phyloP scores from a whole-genome alignment of 1,139 yeast species.

The Kluyveromyces marxianus region DNA sequence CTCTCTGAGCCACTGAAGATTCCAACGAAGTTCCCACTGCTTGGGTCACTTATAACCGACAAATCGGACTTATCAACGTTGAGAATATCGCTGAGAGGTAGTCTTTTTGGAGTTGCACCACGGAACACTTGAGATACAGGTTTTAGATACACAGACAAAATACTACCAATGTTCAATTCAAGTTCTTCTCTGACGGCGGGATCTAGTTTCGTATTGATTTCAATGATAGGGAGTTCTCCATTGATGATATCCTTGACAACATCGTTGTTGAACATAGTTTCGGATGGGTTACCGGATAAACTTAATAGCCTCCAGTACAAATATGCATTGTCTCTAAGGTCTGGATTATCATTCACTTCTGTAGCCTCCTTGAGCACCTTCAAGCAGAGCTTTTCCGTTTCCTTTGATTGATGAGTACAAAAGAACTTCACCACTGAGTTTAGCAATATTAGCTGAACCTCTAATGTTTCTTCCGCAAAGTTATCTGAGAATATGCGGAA shows the following conservation, averaged over 20 bases:
- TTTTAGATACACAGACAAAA: conserved; percentile 78
- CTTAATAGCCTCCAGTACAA: conserved; percentile 81
- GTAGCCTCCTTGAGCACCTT: conserved; percentile 62
- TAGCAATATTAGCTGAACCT: conserved; percentile 66
- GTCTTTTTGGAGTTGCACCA: conserved; percentile 45
- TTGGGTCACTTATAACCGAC: conserved; percentile 9
- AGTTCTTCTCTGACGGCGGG: conserved; percentile 68
- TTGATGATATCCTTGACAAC: conserved; percentile 45
- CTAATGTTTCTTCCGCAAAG: conserved; percentile 43
- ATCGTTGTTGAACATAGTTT: conserved; percentile 14
- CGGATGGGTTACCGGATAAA: conserved; percentile 25
- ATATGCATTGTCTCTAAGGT: conserved; percentile 75
- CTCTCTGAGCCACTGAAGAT: conserved; percentile 6
- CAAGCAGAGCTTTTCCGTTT: conserved; percentile 49
- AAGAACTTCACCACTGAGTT: conserved; percentile 73
- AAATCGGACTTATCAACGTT: conserved; percentile 15
- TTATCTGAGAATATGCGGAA: conserved; percentile 19
- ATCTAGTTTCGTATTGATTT: conserved; percentile 66
- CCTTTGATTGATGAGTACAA: conserved; percentile 46
- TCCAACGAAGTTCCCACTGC: neutral
- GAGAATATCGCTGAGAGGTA: conserved; percentile 61
- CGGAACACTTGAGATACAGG: conserved; percentile 78
- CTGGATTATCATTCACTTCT: conserved; percentile 71
- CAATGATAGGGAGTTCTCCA: conserved; percentile 55
- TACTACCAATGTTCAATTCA: conserved; percentile 71